Percentiles rank a stretch among this genome's conserved stretches.
Conservation (phyloP, 805 yeast genomes). For the Candida dendrica region DNA sequence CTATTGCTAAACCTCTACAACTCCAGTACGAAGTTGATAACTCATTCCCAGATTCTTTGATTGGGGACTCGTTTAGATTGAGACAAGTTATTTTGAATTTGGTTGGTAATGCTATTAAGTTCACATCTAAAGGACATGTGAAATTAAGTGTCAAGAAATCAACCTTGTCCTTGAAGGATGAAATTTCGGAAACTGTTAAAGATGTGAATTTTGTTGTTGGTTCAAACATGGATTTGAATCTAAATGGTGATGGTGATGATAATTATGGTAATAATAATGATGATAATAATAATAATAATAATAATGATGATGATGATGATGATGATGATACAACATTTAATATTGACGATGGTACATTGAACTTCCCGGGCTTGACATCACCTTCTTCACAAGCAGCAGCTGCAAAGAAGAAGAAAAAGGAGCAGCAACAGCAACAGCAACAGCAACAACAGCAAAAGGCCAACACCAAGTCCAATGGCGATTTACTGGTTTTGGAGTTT, state of each 20-base stretch:
- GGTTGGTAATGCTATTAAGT: slow-evolving; percentile 87
- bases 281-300: not conserved
- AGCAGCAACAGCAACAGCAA: no score
- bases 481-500: slow-evolving; percentile 55
- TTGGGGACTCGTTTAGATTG: slow-evolving; percentile 84
- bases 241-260: not conserved
- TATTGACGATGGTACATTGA: not conserved
- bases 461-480: slow-evolving; percentile 13
- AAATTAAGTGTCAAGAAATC: slow-evolving; percentile 65
- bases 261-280: no score
- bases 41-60: slow-evolving; percentile 78
- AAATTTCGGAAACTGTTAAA: slow-evolving; percentile 18
- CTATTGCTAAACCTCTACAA: slow-evolving; percentile 78
- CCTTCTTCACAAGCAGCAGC: not conserved
- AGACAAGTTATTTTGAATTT: slow-evolving; percentile 81
- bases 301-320: slow-evolving; percentile 8
- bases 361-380: not conserved
- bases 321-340: not conserved
- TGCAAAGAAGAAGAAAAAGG: slow-evolving; percentile 1
- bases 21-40: slow-evolving; percentile 77
- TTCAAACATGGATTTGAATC: slow-evolving; percentile 20
- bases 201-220: slow-evolving; percentile 22
- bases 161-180: slow-evolving; percentile 14
- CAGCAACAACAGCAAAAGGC: no score
- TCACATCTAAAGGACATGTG: slow-evolving; percentile 78